Conservation (phyloP, 73 alveolate species). For the Tetrahymena elliotti region DNA sequence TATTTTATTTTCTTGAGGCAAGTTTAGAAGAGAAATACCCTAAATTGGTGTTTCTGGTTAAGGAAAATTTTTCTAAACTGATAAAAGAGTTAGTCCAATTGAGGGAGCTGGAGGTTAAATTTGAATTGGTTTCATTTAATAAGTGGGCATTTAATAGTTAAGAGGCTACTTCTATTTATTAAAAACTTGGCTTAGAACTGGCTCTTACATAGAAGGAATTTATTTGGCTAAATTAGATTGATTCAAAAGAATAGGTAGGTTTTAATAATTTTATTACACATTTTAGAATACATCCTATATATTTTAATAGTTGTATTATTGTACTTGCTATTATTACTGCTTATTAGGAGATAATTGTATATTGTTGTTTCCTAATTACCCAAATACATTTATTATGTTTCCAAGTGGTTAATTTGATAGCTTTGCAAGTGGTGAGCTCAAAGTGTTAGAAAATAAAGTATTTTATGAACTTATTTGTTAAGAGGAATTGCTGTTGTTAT, state of each 20-base stretch:
- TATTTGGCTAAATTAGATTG: not conserved
- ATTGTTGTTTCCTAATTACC: not conserved
- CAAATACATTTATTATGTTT: not conserved
- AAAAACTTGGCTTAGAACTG: not conserved
- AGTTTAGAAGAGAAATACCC: not conserved
- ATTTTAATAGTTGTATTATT: not conserved
- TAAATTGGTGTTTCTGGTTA: not conserved
- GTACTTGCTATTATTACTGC: not conserved
- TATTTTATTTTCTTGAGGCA: not conserved
- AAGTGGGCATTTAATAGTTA: not conserved
- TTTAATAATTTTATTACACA: not conserved
- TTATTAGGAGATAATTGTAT: not conserved
- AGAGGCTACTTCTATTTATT: too few species aligned
- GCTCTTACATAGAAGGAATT: not conserved
- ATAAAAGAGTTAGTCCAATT: not conserved
- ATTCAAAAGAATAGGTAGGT: not conserved
- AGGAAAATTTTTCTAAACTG: not conserved
- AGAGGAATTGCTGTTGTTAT: not conserved
- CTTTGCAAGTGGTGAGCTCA: not conserved
- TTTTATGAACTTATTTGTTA: not conserved
- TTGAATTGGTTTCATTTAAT: not conserved
- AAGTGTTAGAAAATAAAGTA: not conserved
- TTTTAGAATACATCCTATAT: not conserved
- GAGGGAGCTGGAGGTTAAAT: not conserved
- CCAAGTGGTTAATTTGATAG: not conserved